A percentile compares a stretch with the other conserved stretches of the same genome.
Evolutionary conservation across 331 rosid genomes (phyloP).

Genomic region (Quercus phellos): DNA sequence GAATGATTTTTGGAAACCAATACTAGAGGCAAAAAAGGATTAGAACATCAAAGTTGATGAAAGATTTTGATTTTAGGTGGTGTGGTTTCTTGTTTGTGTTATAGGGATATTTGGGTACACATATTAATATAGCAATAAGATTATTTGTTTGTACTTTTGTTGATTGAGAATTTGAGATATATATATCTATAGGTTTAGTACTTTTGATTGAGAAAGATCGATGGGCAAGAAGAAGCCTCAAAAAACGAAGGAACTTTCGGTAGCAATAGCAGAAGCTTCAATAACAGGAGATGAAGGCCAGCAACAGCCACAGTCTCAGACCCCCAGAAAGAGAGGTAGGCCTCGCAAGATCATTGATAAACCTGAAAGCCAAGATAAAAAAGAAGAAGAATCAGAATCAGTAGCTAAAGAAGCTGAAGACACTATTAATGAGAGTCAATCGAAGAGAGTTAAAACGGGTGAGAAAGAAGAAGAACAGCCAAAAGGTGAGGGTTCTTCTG

Average conservation of each 20-base stretch:
- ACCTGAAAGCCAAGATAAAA: constrained; percentile 12
- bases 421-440: constrained; percentile 17
- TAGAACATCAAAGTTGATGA: constrained; percentile 10
- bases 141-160: background rate
- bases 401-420: constrained; percentile 6
- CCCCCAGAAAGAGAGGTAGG: constrained; percentile 75
- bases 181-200: background rate
- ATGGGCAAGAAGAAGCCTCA: constrained; percentile 72
- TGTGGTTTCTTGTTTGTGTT: background rate
- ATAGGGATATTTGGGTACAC: background rate
- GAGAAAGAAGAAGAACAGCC: constrained; percentile 18
- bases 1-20: background rate
- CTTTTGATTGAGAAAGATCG: constrained; percentile 8
- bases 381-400: constrained; percentile 6
- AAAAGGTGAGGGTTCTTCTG: constrained; percentile 18
- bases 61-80: background rate
- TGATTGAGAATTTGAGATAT: background rate
- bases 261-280: constrained; percentile 73
- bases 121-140: background rate
- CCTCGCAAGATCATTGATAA: constrained; percentile 59
- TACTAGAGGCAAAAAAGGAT: background rate
- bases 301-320: constrained; percentile 28
- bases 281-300: constrained; percentile 36
- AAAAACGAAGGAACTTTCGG: constrained; percentile 67
- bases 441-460: constrained; percentile 18